Base-by-base conservation (phyloP, 139 green algal species). In the Bryopsis sp. region DNA sequence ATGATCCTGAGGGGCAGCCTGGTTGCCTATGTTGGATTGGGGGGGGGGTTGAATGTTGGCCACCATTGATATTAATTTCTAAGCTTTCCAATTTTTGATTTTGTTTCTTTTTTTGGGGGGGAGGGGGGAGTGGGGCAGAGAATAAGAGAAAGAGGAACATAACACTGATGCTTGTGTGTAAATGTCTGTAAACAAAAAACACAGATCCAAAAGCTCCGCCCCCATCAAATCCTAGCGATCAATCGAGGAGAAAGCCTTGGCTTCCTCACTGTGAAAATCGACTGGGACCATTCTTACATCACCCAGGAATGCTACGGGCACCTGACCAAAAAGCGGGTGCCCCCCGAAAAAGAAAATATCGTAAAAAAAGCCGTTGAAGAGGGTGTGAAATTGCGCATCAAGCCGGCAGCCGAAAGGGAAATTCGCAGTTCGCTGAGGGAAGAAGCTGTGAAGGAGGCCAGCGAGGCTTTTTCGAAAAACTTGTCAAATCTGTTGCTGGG, bases 181-280 rank as follows among this genome's bases (percentile, higher is more conserved):
- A 22, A 39, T 22, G 8, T 65, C 7, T 5, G n/a, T n/a, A n/a
- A n/a, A n/a, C n/a, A n/a, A n/a, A n/a, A n/a, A n/a, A n/a, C n/a
- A n/a, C n/a, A 15, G 43, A 7, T 79, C 26, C n/a, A 29, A 5
- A 24, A 15, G 4, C 38, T 75, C 22, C 54, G 61, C 2, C 43
- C 39, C 43, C 68, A 75, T 62, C 68, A 79, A 60, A 63, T 69
- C n/a, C 34, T 79, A n/a, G 74, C 74, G 7, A 72, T 79, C 32
- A 73, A 47, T 38, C 67, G 74, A 34, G 74, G 59, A 33, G 74
- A 79, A 47, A 39, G 36, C 11, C 46, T 54, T 3, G 67, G 66
- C 22, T 67, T 67, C 35, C 34, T 79, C 0, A 64, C 57, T 22
- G 72, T 79, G 26, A 54, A 36, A 7, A 48, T 78, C 5, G 39